Conservation (phyloP, 805 yeast species). For the Isabelozyma pseudorhagii region DNA sequence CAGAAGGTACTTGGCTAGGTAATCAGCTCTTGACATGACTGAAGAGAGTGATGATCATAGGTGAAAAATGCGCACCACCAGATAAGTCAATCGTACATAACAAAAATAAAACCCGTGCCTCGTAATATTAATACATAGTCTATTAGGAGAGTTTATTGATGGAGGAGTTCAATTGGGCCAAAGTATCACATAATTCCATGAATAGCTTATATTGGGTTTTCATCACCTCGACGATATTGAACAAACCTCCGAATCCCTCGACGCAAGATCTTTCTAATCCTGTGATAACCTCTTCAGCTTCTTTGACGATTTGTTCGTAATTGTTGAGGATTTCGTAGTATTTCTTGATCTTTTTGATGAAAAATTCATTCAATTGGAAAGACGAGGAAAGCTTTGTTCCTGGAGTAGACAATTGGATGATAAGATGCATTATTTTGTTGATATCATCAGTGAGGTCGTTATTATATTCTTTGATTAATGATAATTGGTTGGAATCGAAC, state of each 20-base stretch:
- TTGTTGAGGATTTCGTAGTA: conserved; percentile 47
- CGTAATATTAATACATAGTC: neutral
- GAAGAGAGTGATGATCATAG: neutral
- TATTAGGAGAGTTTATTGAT: neutral
- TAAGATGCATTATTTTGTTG: conserved; percentile 51
- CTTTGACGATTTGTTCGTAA: conserved; percentile 62
- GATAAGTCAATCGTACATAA: neutral
- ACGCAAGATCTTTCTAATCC: conserved; percentile 38
- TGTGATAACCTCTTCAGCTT: conserved; percentile 50
- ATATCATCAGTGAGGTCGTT: conserved; percentile 47
- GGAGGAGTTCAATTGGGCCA: conserved; percentile 59
- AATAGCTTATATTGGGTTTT: conserved; percentile 67
- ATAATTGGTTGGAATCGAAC: conserved; percentile 41
- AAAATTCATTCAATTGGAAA: conserved; percentile 54
- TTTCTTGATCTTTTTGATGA: conserved; percentile 48
- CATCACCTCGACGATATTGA: conserved; percentile 55
- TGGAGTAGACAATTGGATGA: conserved; percentile 49
- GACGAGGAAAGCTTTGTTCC: conserved; percentile 56
- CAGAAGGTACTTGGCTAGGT: conserved; percentile 27
- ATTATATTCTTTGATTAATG: conserved; percentile 30
- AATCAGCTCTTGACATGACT: conserved; percentile 24
- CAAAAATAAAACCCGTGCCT: neutral
- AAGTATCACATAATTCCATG: conserved; percentile 70
- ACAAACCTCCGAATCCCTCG: conserved; percentile 39
- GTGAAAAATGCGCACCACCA: neutral